Evolutionary conservation across 2,329 filamentous ascomycete species (phyloP), one percentile per base, ranked within the genome.

Genomic region (Trichoderma semiorbis): DNA sequence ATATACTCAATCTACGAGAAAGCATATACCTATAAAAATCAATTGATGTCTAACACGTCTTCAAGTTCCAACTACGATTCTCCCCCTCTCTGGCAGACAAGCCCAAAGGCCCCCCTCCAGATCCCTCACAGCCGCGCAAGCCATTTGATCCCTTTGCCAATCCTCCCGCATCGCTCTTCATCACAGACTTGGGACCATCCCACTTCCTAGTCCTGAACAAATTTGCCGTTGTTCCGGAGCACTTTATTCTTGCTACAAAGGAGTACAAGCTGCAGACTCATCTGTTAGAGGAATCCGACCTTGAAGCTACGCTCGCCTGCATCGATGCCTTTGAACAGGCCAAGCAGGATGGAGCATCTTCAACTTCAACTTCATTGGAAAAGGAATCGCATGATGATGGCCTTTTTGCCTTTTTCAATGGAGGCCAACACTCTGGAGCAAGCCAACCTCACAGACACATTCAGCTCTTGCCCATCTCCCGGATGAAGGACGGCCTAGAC

Each of bases 181-280:
- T 90, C 57, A 79, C 86, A 18, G 79, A 80, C 30, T 77, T 92
- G 8, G 83, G 83, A 1, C 82, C 88, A 0, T 79, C 82, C 10
- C 91, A 94, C 79, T 85, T 86, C 72, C 84, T 93, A 55, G 88
- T 94, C 1, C 83, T 94, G 53, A 94, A 94, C 84, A 94, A 93
- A 79, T 94, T 92, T 76, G 91, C 92, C 63, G 81, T 94, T 63
- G 90, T 92, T 39, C 86, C 88, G 0, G 86, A 90, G 76, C 92
- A 94, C 81, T 92, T 92, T 78, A 92, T 94, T 75, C 85, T 94
- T 62, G 87, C 89, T 0, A 94, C 92, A 0, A 87, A 82, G n/a
- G 79, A 82, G 1, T 89, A 90, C 78, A 87, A 89, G 77, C 82
- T 83, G n/a, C 92, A 94, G 83, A 90, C 88, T 2, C 83, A 91